Percentiles rank a stretch among this genome's conserved stretches.
These are phyloP conservation scores for Skeletonema tropicum DNA, from an alignment of 108 stramenopile genomes.

Conservation along the genomic window DNA sequence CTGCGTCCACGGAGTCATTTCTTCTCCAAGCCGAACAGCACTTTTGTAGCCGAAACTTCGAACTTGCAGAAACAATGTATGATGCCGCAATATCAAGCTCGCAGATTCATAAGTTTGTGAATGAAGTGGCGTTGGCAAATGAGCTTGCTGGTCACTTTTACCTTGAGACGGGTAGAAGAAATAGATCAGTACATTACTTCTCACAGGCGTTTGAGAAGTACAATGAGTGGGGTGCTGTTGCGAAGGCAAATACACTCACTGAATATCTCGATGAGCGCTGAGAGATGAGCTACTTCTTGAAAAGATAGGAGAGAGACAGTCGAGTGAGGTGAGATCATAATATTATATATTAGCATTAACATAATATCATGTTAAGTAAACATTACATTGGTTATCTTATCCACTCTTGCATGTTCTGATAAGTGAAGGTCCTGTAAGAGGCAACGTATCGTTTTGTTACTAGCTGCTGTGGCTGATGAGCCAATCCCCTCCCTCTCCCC, in stretches of 20 bases:
- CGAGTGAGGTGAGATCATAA: too few relatives aligned
- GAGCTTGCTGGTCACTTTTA: conserved; percentile 25
- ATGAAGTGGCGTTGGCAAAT: conserved; percentile 20
- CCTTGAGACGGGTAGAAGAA: not conserved
- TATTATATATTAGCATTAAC: too few relatives aligned
- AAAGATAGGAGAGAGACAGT: too few relatives aligned
- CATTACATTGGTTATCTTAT: too few relatives aligned
- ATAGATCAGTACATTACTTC: conserved; percentile 4
- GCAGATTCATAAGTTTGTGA: conserved; percentile 5
- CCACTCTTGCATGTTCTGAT: too few relatives aligned
- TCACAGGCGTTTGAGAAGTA: conserved; percentile 5
- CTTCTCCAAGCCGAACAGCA: not conserved
- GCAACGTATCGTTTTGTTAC: too few relatives aligned
- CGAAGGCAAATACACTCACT: not conserved
- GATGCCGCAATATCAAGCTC: conserved; percentile 15
- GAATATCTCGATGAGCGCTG: too few relatives aligned
- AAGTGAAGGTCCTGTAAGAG: too few relatives aligned
- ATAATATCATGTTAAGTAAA: too few relatives aligned
- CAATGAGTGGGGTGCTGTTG: conserved; percentile 25
- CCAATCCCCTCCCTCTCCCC: too few relatives aligned
- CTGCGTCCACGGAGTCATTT: not conserved
- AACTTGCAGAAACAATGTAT: not conserved
- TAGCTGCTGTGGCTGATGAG: too few relatives aligned
- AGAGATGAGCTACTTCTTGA: too few relatives aligned
- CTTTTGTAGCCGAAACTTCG: not conserved